Base-by-base conservation (phyloP, 208 protist genomes). In the Trypanosoma avium region DNA sequence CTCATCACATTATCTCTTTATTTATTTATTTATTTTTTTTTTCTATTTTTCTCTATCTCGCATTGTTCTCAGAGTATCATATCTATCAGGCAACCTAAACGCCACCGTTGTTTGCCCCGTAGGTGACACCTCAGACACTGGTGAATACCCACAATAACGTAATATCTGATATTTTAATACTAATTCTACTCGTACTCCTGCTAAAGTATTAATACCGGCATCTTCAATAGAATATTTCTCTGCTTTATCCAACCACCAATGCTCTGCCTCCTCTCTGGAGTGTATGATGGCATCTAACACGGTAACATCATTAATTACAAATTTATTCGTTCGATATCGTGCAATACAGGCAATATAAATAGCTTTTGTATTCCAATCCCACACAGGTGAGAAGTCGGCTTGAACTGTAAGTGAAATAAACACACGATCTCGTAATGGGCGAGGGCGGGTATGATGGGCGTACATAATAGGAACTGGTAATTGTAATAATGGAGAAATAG, bases 341-440 rank as follows among this genome's bases (percentile, higher is more conserved):
- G 69, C 84, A 9, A 90, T 45, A 22, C 86, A 72, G 24, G 72
- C 57, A 15, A 87, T 70, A 45, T 88, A 94, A 17, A 94, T 75
- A 0, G 73, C 63, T 47, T 91, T 86, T 24, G 84, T 92, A 67
- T 94, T 94, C 82, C 88, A 94, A 72, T 91, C 81, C 82, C 82
- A 94, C 4, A 67, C 56, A 15, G 56, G 45, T 0, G 65, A 59
- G 21, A 94, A 87, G 66, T 92, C 77, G 10, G 79, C 58, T 5
- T 32, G 52, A 55, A 77, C 68, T 3, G 58, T 77, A 19, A 90
- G 35, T 13, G 48, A 57, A 24, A 91, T 6, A 3, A 75, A 12
- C 10, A 88, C 21, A 32, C 73, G 69, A 46, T 91, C 65, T 19
- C 61, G 65, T 7, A 63, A 15, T 5, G 58, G 68, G 4, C 55